Evolutionary conservation across 2,329 filamentous ascomycete genomes (phyloP).

Genomic region (Microdochium trichocladiopsis): DNA sequence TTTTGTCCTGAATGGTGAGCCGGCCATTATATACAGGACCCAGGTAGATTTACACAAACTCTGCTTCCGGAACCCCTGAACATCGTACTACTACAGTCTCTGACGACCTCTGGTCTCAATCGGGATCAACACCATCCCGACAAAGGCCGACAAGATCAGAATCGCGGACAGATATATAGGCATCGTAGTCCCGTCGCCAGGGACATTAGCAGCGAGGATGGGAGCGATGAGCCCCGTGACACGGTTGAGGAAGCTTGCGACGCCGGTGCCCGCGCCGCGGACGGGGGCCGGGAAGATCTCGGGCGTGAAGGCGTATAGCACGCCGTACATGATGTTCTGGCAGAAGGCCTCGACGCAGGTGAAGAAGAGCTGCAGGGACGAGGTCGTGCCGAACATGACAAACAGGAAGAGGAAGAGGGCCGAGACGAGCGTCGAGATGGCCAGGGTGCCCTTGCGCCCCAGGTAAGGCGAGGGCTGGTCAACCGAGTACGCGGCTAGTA

Average conservation of each 20-base stretch:
- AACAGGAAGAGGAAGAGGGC: slow-evolving; percentile 65
- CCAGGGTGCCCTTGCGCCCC: slow-evolving; percentile 67
- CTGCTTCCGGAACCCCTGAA: too few relatives aligned
- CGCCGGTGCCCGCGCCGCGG: slow-evolving; percentile 64
- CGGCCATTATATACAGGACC: too few relatives aligned
- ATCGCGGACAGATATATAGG: slow-evolving; percentile 51
- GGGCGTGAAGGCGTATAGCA: slow-evolving; percentile 70
- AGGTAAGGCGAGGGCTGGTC: slow-evolving; percentile 54
- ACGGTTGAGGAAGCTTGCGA: slow-evolving; percentile 65
- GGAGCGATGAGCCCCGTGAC: slow-evolving; percentile 62
- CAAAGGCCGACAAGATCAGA: slow-evolving; percentile 51
- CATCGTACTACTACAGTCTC: too few relatives aligned
- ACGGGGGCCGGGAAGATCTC: slow-evolving; percentile 70
- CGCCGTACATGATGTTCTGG: slow-evolving; percentile 72
- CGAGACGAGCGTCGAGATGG: slow-evolving; percentile 58
- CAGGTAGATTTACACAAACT: too few relatives aligned
- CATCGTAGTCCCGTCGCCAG: slow-evolving; percentile 47
- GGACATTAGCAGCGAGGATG: slow-evolving; percentile 55
- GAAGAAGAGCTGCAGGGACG: slow-evolving; percentile 54
- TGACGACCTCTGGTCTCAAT: slow-evolving; percentile 57
- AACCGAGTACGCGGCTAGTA: slow-evolving; percentile 68
- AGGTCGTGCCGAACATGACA: slow-evolving; percentile 49
- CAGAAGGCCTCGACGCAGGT: slow-evolving; percentile 63
- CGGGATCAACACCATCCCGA: slow-evolving; percentile 52
- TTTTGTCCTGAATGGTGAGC: too few relatives aligned